phyloP scores from a whole-genome alignment of 2,329 filamentous ascomycete species.

The Coniochaeta sp. region DNA sequence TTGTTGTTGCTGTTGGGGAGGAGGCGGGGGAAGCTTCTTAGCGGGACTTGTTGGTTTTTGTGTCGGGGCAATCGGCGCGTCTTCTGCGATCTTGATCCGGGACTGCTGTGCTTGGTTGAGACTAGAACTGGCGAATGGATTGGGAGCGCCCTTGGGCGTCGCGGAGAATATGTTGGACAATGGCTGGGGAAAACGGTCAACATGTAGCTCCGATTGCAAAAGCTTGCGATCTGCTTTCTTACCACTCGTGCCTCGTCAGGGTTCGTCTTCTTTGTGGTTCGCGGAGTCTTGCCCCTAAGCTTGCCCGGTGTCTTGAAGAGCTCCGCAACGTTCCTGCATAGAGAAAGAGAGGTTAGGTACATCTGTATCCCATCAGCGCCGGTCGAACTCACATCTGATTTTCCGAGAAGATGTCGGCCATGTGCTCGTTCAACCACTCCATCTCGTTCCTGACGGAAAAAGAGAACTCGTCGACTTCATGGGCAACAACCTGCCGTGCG shows the following conservation, averaged over 20 bases:
- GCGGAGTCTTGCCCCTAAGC: constrained; percentile 72
- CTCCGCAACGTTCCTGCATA: constrained; percentile 78
- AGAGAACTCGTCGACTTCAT: constrained; percentile 87
- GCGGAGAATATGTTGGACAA: constrained; percentile 52
- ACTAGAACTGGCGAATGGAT: constrained; percentile 42
- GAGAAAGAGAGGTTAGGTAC: constrained; percentile 17
- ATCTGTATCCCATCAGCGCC: neutral
- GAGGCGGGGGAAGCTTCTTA: constrained; percentile 21
- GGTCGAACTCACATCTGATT: constrained; percentile 68
- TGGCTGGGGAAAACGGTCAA: constrained; percentile 34
- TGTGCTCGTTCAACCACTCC: constrained; percentile 98
- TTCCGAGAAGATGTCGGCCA: constrained; percentile 85
- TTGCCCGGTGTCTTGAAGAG: constrained; percentile 94
- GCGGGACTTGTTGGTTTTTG: constrained; percentile 22
- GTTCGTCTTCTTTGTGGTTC: constrained; percentile 57
- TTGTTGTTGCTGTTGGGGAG: constrained; percentile 16
- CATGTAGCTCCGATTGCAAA: neutral
- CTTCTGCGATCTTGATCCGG: constrained; percentile 52
- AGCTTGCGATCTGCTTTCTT: constrained; percentile 24
- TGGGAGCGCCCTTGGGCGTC: constrained; percentile 45
- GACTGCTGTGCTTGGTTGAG: constrained; percentile 44
- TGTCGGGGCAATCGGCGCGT: constrained; percentile 26
- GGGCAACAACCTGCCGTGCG: constrained; percentile 64
- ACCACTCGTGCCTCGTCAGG: constrained; percentile 55
- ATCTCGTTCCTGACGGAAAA: constrained; percentile 90